Base-by-base conservation (phyloP, 495 filamentous ascomycete genomes). In the Cercophora newfieldiana region DNA sequence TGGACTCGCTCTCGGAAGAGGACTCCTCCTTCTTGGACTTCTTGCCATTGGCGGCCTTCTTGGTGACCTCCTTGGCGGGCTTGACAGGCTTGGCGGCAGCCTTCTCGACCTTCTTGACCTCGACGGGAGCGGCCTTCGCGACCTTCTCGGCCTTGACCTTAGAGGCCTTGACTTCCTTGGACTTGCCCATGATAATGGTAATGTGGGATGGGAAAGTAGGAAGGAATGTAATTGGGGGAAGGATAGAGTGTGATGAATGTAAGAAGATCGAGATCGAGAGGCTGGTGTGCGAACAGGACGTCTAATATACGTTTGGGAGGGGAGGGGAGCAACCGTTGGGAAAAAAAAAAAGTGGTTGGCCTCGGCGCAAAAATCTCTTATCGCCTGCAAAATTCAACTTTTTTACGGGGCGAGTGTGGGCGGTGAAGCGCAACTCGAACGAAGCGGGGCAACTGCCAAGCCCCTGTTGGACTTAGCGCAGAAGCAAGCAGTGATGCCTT, bases 131-230 rank as follows among this genome's bases (percentile, higher is more conserved):
- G 59, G 78, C 66, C 74, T 85, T 84, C 76, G 84, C 83, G 74
- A 72, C 74, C 57, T 75, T 64, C 28, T 67, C 63, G 59, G 79
- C 66, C 73, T 85, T 84, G 74, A 73, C 75, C 71, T 82, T 82
- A 63, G 58, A 68, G 75, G 77, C 72, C 78, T 81, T 83, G 67
- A 74, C 69, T 66, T 82, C 78, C 75, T 85, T 85, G 50, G 79
- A 73, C 79, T 87, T 87, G 75, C 79, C 85, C 86, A 88, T 89
- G 74, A 22, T 66, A 31, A 50, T 65, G 29, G 31, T 68, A 68
- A 26, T 61, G 64, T 65, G 63, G 65, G 50, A 30, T 21, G 55
- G 26, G 55, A 57, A 30, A 6, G 49, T 53, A 19, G 55, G 22
- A 22, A 25, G 3, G 44, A 22, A 16, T 60, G 22, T 25, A 22